phyloP scores from a whole-genome alignment of 805 yeast species.

The Lipomyces chichibuensis region DNA sequence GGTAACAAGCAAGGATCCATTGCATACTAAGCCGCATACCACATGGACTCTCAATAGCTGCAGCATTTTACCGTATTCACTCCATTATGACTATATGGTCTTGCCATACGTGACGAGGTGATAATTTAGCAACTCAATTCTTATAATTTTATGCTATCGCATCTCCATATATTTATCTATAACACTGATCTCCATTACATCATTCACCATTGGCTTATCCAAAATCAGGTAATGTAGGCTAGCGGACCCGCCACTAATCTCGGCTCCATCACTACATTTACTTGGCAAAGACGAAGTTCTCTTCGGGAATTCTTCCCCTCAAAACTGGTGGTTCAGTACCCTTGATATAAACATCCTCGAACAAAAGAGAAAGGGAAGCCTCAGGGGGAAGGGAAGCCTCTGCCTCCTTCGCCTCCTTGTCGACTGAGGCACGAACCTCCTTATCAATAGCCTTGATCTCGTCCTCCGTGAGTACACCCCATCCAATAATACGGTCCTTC shows the following conservation, averaged over 20 bases:
- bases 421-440: slow-evolving; percentile 93
- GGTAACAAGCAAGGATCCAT: neutral
- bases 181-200: neutral
- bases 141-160: neutral
- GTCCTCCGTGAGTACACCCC: slow-evolving; percentile 86
- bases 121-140: neutral
- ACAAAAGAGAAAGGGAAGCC: slow-evolving; percentile 89
- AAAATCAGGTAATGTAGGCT: neutral
- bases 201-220: neutral
- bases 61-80: neutral
- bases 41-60: too few species aligned
- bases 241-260: slow-evolving; percentile 32
- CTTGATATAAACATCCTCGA: slow-evolving; percentile 94
- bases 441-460: slow-evolving; percentile 94
- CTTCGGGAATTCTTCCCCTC: slow-evolving; percentile 96
- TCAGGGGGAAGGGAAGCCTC: slow-evolving; percentile 95
- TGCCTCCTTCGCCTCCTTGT: slow-evolving; percentile 90
- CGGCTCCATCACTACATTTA: neutral
- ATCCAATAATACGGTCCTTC: slow-evolving; percentile 81
- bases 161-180: neutral
- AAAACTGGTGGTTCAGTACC: slow-evolving; percentile 90
- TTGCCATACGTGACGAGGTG: neutral
- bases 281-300: slow-evolving; percentile 77
- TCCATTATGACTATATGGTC: neutral
- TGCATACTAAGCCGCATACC: neutral